phyloP scores from a whole-genome alignment of 139 green algal genomes.

The Nannochloris sp. region DNA sequence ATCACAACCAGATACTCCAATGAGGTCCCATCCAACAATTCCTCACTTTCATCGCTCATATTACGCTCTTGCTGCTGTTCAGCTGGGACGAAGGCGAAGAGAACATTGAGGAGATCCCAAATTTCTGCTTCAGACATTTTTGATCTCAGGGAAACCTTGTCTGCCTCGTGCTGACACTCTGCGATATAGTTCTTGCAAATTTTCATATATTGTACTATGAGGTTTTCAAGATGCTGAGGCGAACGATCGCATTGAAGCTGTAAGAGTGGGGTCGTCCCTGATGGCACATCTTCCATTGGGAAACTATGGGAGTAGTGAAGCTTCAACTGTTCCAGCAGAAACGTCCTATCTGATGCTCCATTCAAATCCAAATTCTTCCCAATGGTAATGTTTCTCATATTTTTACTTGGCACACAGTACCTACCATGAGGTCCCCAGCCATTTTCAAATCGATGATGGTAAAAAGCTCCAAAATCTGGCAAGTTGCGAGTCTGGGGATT shows the following conservation, averaged over 20 bases:
- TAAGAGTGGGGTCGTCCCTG: too few relatives aligned
- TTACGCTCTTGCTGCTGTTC: background rate
- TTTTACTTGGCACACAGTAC: background rate
- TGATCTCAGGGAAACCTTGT: background rate
- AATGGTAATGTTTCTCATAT: background rate
- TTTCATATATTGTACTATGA: background rate
- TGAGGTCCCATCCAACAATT: background rate
- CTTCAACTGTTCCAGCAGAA: background rate
- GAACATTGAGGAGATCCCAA: conserved; percentile 61
- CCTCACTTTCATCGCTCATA: conserved; percentile 7
- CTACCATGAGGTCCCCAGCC: background rate
- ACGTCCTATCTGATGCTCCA: too few relatives aligned
- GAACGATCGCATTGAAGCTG: background rate
- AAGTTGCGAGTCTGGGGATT: too few relatives aligned
- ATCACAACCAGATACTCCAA: conserved; percentile 14
- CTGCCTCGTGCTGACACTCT: background rate
- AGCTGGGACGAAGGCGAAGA: conserved; percentile 31
- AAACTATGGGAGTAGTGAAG: background rate
- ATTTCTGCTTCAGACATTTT: conserved; percentile 43
- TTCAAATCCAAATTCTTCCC: background rate
- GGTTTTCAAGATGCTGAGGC: background rate
- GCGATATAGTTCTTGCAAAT: background rate
- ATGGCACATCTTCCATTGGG: background rate
- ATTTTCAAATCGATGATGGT: background rate
- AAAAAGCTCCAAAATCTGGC: conserved; percentile 1